Conservation (phyloP, 2,329 filamentous ascomycete genomes). For the Alternaria postmessia region DNA sequence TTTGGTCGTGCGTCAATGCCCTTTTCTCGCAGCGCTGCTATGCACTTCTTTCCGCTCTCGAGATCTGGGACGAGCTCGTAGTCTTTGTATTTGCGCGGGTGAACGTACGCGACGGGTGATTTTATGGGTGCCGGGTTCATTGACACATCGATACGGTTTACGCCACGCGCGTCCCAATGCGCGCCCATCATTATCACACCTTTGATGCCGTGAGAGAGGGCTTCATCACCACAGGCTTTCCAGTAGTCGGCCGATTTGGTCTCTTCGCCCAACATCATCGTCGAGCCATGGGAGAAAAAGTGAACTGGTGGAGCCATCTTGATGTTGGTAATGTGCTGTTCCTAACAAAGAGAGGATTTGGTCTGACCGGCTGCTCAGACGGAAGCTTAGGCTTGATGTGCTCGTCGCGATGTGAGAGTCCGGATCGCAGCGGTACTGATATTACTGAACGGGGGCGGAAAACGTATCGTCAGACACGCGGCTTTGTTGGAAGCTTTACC, state of each 20-base stretch:
- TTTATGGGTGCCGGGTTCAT: constrained; percentile 68
- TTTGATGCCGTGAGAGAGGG: constrained; percentile 66
- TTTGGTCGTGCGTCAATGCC: constrained; percentile 66
- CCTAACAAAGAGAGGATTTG: background rate
- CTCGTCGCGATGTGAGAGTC: background rate
- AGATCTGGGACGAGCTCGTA: constrained; percentile 71
- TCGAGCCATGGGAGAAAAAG: constrained; percentile 75
- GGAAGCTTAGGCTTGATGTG: background rate
- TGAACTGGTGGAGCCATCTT: constrained; percentile 63
- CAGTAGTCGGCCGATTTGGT: constrained; percentile 69
- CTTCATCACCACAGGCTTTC: constrained; percentile 71
- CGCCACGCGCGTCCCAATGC: constrained; percentile 68
- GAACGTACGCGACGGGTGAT: constrained; percentile 71
- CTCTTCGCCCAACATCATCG: constrained; percentile 75
- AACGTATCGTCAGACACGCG: background rate
- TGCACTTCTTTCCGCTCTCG: constrained; percentile 58
- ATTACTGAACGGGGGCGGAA: background rate
- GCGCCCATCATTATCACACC: constrained; percentile 74
- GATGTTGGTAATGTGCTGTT: background rate
- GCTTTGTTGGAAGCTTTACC: background rate
- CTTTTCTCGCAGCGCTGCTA: constrained; percentile 58
- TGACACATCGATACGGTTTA: constrained; percentile 65
- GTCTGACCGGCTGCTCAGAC: background rate
- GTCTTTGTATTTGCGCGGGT: constrained; percentile 69
- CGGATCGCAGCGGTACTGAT: background rate